A percentile compares a stretch with the other conserved stretches of the same genome.
These are phyloP conservation scores for Calendula officinalis DNA, from an alignment of 129 eudicot genomes.

Conservation along the genomic window DNA sequence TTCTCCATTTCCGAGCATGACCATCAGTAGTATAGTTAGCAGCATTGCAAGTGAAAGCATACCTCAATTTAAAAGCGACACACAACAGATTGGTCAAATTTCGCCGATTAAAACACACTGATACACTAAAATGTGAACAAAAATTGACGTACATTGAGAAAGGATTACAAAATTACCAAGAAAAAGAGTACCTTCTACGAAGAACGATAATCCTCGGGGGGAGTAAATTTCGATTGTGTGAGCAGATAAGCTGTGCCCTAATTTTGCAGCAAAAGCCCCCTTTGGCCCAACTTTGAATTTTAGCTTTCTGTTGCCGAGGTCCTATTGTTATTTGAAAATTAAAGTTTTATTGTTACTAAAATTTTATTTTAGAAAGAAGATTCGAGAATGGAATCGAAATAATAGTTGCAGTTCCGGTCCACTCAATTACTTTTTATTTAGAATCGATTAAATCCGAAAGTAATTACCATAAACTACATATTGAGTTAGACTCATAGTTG, in stretches of 20 bases:
- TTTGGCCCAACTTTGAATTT: slow-evolving; percentile 23
- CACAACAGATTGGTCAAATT: slow-evolving; percentile 11
- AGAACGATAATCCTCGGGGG: slow-evolving; percentile 9
- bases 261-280: slow-evolving; percentile 25
- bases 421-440: no score
- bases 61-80: slow-evolving; percentile 3
- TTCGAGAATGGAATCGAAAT: no score
- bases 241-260: slow-evolving; percentile 51
- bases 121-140: slow-evolving; percentile 13
- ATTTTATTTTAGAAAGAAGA: no score
- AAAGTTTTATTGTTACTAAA: no score
- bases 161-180: neutral
- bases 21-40: slow-evolving; percentile 2
- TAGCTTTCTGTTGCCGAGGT: slow-evolving; percentile 1
- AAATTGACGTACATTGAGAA: neutral
- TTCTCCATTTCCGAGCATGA: no score
- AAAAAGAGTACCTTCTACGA: slow-evolving; percentile 18
- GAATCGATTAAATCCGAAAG: no score
- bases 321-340: neutral
- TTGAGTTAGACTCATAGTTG: no score
- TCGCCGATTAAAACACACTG: neutral
- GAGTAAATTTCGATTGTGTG: slow-evolving; percentile 15
- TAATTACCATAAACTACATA: no score
- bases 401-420: neutral
- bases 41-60: slow-evolving; percentile 21